Conservation (phyloP, 352 stramenopile genomes). For the Phytopythium sindhum region DNA sequence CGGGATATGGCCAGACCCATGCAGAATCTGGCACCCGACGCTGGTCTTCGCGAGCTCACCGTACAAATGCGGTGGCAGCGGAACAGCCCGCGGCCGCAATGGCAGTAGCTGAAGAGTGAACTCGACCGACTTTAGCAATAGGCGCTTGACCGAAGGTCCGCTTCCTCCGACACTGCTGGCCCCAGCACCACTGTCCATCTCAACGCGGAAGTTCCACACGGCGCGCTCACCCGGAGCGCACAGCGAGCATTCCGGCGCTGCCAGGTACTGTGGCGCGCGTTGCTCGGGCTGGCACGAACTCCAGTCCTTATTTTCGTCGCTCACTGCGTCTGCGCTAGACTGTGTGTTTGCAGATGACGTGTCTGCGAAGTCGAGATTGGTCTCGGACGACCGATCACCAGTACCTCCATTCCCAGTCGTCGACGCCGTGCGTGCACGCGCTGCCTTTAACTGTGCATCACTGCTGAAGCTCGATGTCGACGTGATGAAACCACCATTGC, state of each 20-base stretch:
- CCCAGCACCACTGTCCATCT: conserved; percentile 62
- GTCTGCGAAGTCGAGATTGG: conserved; percentile 62
- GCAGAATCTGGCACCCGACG: conserved; percentile 75
- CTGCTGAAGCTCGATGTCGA: conserved; percentile 40
- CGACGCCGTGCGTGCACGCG: conserved; percentile 53
- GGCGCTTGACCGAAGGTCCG: conserved; percentile 42
- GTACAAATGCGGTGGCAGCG: conserved; percentile 80
- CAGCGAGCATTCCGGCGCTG: conserved; percentile 64
- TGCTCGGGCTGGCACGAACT: conserved; percentile 85
- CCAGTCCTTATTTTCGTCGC: conserved; percentile 89
- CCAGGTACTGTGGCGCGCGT: conserved; percentile 62
- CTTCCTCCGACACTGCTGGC: conserved; percentile 26
- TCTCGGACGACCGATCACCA: conserved; percentile 69
- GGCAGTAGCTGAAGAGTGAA: conserved; percentile 86
- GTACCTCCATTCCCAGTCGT: conserved; percentile 27
- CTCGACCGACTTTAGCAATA: conserved; percentile 87
- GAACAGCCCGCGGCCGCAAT: conserved; percentile 70
- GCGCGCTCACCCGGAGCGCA: conserved; percentile 78
- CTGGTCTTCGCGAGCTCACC: conserved; percentile 84
- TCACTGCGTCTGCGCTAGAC: conserved; percentile 36
- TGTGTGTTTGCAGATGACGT: conserved; percentile 32
- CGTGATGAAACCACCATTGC: conserved; percentile 83
- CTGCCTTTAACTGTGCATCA: conserved; percentile 56
- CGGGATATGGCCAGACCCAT: conserved; percentile 73
- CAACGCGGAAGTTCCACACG: conserved; percentile 88